Evolutionary conservation across 2,329 filamentous ascomycete species (phyloP).

Genomic region (Lanzia echinophila): DNA sequence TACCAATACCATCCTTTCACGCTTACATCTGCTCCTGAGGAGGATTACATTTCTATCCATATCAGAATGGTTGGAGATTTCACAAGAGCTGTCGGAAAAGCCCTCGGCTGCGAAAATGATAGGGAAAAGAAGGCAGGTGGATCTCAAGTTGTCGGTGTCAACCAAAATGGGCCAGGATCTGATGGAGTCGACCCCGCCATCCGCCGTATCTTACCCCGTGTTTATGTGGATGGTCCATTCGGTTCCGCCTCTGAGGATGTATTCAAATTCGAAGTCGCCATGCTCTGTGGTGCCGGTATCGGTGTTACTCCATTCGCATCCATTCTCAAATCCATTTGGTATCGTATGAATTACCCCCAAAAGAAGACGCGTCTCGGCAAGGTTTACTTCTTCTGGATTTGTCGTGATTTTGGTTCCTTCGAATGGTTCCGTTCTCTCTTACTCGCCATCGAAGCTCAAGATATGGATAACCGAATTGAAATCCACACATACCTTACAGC

Average conservation of each 20-base stretch:
- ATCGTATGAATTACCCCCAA: constrained; percentile 82
- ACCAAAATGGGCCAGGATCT: constrained; percentile 42
- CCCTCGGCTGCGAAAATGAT: constrained; percentile 70
- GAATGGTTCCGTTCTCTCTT: constrained; percentile 85
- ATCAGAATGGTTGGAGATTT: constrained; percentile 80
- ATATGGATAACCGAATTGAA: constrained; percentile 76
- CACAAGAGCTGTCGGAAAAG: constrained; percentile 60
- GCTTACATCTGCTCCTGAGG: constrained; percentile 77
- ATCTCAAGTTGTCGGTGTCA: constrained; percentile 64
- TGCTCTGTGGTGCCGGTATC: constrained; percentile 77
- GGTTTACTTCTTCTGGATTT: constrained; percentile 92
- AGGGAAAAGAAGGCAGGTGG: constrained; percentile 44
- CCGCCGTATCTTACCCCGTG: constrained; percentile 65
- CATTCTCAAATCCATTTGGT: constrained; percentile 88
- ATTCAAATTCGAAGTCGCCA: constrained; percentile 77
- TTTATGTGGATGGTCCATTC: constrained; percentile 81
- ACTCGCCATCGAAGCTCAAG: constrained; percentile 78
- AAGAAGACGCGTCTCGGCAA: constrained; percentile 73
- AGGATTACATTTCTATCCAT: constrained; percentile 85
- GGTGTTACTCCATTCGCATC: constrained; percentile 83
- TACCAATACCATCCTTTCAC: constrained; percentile 91
- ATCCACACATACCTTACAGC: constrained; percentile 86
- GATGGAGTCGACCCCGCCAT: constrained; percentile 62
- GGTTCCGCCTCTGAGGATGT: constrained; percentile 83
- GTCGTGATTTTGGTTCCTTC: constrained; percentile 79